Evolutionary conservation across 257 asterid genomes (phyloP), one percentile per base, ranked within the genome.

Genomic region (Solanum chmielewskii): DNA sequence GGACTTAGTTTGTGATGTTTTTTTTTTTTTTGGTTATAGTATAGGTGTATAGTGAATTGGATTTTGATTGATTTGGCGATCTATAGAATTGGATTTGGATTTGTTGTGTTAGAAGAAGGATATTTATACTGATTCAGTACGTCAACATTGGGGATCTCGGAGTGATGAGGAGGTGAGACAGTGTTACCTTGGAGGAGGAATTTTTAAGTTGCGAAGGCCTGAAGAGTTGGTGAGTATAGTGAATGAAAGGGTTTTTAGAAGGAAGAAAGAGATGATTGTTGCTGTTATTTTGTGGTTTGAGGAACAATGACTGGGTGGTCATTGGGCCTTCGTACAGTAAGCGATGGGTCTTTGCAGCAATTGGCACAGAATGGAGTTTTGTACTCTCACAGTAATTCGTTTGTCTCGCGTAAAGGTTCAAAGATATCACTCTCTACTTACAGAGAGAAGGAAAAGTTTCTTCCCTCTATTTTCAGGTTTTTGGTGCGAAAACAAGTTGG

Each of bases 261-360:
- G 92, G 91, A 83, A 90, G 89, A 91, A 91, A 90, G 95, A 93
- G 94, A 95, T 94, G 98, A 95, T 85, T 93, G 88, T 29, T 47
- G 29, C 84, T 89, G 90, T 87, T 62, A 83, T 88, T 90, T 86
- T 86, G 92, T 94, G 91, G 91, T 87, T 89, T 91, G 95, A 92
- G 92, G 93, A 91, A 92, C 94, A 94, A 95, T 97, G 99, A 97
- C 93, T 93, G 93, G 96, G 90, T 93, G 89, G 95, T 92, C 98
- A 93, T 91, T 92, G 95, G 98, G 96, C 68, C 86, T 89, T 87
- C 93, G 99, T 89, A 87, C 91, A 84, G 92, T 90, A 89, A 97
- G 98, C 91, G 92, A 91, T 88, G 98, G 96, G 89, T 92, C 98
- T 59, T 90, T 95, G 92, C 97, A 90, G 88, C 95, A 90, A 87